phyloP scores from a whole-genome alignment of 2,329 filamentous ascomycete species.

The Microsporum ferrugineum region DNA sequence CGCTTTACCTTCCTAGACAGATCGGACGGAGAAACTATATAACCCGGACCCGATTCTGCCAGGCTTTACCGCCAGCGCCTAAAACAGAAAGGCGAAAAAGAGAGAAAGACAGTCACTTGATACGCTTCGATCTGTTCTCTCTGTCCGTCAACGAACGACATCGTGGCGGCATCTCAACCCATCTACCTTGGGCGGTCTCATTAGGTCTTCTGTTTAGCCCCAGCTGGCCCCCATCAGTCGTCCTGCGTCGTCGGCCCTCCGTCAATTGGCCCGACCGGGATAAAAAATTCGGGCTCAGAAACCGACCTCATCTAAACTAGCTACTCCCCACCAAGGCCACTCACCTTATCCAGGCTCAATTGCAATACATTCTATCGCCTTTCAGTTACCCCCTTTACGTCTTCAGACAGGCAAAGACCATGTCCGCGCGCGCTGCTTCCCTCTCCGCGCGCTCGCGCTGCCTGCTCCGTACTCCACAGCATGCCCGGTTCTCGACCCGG shows the following conservation, averaged over 20 bases:
- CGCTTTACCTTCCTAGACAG: neutral
- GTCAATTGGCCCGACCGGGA: neutral
- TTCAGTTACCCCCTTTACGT: neutral
- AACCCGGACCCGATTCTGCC: neutral
- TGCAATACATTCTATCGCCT: neutral
- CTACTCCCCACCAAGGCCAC: neutral
- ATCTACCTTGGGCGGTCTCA: neutral
- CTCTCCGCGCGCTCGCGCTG: slow-evolving; percentile 31
- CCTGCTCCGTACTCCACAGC: slow-evolving; percentile 24
- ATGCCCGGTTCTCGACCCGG: slow-evolving; percentile 28
- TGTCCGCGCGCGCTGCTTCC: slow-evolving; percentile 31
- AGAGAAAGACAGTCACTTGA: neutral
- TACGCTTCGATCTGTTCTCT: neutral
- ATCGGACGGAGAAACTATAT: neutral
- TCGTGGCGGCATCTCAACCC: neutral
- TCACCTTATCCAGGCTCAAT: neutral
- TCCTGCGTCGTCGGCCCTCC: neutral
- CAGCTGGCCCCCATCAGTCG: neutral
- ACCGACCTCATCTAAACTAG: neutral
- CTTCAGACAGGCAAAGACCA: slow-evolving; percentile 12
- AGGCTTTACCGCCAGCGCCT: neutral
- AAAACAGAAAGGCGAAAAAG: neutral
- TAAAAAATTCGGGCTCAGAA: neutral
- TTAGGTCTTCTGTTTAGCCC: neutral
- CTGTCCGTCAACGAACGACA: neutral